phyloP scores from a whole-genome alignment of 148 eudicot species.

The Vaccinium darrowii region DNA sequence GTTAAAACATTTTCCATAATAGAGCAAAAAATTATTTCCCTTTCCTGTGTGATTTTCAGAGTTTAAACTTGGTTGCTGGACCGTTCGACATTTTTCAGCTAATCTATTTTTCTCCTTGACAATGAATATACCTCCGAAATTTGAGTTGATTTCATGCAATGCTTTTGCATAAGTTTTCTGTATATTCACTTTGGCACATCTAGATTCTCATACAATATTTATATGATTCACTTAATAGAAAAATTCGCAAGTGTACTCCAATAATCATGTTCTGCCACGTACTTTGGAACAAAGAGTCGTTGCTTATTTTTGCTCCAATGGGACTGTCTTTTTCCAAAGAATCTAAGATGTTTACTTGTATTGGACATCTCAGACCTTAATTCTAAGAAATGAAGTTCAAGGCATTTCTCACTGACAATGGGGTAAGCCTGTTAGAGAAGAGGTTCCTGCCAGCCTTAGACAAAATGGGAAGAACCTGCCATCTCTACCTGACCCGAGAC shows the following conservation, averaged over 20 bases:
- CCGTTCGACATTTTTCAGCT: no score
- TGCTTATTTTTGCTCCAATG: neutral
- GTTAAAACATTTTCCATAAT: no score
- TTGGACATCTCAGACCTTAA: neutral
- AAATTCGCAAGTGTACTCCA: neutral
- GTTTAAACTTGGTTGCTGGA: no score
- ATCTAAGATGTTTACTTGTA: neutral
- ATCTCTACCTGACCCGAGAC: slow-evolving; percentile 69
- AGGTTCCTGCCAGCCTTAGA: slow-evolving; percentile 80
- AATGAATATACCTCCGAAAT: neutral
- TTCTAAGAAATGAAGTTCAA: slow-evolving; percentile 73
- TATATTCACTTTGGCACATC: neutral
- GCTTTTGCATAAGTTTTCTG: neutral
- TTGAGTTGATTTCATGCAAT: neutral
- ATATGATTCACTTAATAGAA: neutral
- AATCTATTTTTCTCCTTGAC: neutral
- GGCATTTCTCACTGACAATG: slow-evolving; percentile 78
- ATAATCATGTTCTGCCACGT: neutral
- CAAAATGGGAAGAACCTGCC: slow-evolving; percentile 74
- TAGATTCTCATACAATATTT: neutral
- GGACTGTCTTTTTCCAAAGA: neutral
- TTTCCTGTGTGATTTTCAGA: no score
- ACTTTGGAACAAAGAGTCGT: neutral
- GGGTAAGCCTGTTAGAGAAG: slow-evolving; percentile 68
- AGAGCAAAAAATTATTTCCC: no score